A percentile compares a stretch with the other conserved stretches of the same genome.
phyloP scores from a whole-genome alignment of 768 basidiomycete genomes.

The Boletus fagicola region DNA sequence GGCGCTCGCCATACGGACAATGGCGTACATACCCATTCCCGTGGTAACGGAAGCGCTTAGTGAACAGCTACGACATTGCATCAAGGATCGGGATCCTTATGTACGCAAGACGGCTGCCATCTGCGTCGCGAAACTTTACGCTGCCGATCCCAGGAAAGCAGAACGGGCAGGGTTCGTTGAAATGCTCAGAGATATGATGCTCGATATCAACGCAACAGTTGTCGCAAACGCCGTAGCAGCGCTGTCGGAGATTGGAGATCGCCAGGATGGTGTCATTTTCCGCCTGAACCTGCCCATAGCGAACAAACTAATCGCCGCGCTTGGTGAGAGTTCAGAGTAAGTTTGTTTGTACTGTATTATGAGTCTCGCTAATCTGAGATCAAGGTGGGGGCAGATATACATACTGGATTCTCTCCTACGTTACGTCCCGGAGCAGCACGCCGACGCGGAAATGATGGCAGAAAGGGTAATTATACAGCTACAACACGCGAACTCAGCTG shows the following conservation, averaged over 20 bases:
- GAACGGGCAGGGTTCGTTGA: constrained; percentile 91
- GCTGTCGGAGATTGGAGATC: constrained; percentile 93
- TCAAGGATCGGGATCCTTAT: constrained; percentile 95
- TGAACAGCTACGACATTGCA: constrained; percentile 88
- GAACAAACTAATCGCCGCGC: constrained; percentile 84
- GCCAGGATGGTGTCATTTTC: constrained; percentile 92
- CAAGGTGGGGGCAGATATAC: constrained; percentile 98
- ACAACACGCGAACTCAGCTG: constrained; percentile 98
- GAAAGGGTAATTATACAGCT: constrained; percentile 92
- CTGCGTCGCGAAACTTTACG: constrained; percentile 93
- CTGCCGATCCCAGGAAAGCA: constrained; percentile 80
- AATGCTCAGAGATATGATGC: constrained; percentile 85
- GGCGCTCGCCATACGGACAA: constrained; percentile 95
- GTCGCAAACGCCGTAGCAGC: constrained; percentile 97
- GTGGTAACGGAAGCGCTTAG: constrained; percentile 79
- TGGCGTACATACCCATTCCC: constrained; percentile 97
- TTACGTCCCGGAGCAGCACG: constrained; percentile 84
- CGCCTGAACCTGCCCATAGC: constrained; percentile 84
- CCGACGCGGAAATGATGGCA: constrained; percentile 92
- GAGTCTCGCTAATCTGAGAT: constrained; percentile 12
- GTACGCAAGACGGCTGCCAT: constrained; percentile 98
- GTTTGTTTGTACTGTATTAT: constrained; percentile 33
- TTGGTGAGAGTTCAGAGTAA: constrained; percentile 96
- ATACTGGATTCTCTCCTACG: constrained; percentile 92
- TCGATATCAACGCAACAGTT: constrained; percentile 94